Evolutionary conservation across 2,329 filamentous ascomycete genomes (phyloP).

Genomic region (Stagonosporopsis rhizophila): DNA sequence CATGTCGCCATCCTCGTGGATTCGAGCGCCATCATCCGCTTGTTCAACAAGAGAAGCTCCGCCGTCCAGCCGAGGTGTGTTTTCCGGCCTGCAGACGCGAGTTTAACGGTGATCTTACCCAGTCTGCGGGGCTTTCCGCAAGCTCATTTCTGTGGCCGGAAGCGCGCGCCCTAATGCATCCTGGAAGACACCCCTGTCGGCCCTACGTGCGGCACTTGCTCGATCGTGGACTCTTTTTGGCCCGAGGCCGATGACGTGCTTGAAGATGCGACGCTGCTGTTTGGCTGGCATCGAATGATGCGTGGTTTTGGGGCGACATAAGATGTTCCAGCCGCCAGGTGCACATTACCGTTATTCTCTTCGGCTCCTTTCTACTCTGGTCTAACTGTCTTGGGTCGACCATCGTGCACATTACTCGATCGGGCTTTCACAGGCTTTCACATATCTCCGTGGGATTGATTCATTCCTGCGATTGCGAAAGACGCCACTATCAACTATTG

Average conservation of each 20-base stretch:
- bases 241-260: conserved; percentile 35
- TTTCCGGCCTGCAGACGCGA: conserved; percentile 5
- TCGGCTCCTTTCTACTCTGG: background rate
- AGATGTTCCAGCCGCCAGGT: conserved; percentile 16
- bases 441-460: conserved; percentile 2
- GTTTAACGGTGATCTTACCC: conserved; percentile 3
- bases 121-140: conserved; percentile 13
- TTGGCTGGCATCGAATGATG: conserved; percentile 2
- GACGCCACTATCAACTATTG: background rate
- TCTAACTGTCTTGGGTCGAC: conserved; percentile 9
- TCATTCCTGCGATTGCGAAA: background rate
- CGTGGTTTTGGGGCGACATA: conserved; percentile 11
- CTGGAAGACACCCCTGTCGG: conserved; percentile 5
- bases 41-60: conserved; percentile 24
- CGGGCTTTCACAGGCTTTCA: conserved; percentile 3
- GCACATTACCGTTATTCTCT: background rate
- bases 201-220: conserved; percentile 9
- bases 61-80: conserved; percentile 22
- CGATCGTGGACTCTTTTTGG: conserved; percentile 10
- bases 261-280: background rate
- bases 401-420: conserved; percentile 20
- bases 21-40: conserved; percentile 22
- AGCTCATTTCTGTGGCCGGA: conserved; percentile 9
- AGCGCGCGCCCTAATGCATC: conserved; percentile 7
- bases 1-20: conserved; percentile 34